phyloP scores from a whole-genome alignment of 225 moss, liverwort and hornwort genomes.

The Pseudisothecium myosuroides region DNA sequence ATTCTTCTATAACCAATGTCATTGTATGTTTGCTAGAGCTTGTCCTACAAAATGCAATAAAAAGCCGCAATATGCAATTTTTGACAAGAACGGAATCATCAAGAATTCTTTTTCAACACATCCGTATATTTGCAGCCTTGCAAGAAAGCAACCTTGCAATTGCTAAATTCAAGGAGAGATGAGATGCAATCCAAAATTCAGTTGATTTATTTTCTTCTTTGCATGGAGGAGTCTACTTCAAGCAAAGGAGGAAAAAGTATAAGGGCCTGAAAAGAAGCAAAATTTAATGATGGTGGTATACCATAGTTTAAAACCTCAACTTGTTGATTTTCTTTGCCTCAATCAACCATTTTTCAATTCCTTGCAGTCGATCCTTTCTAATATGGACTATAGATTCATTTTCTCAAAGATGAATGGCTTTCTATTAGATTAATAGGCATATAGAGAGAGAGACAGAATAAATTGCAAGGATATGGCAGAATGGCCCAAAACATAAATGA shows the following conservation, averaged over 20 bases:
- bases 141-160: not conserved
- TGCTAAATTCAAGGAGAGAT: not conserved
- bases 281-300: not conserved
- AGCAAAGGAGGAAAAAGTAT: not conserved
- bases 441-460: accelerated
- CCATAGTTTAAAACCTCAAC: accelerated
- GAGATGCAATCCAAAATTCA: not conserved
- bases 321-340: accelerated
- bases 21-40: too few relatives aligned
- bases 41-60: too few relatives aligned
- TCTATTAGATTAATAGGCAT: not conserved
- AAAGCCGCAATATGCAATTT: too few relatives aligned
- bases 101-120: too few relatives aligned
- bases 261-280: not conserved
- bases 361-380: not conserved
- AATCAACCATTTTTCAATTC: not conserved
- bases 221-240: not conserved
- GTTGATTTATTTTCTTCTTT: not conserved
- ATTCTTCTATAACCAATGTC: too few relatives aligned
- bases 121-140: too few relatives aligned
- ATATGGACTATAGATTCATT: not conserved
- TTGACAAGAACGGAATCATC: too few relatives aligned
- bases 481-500: accelerated
- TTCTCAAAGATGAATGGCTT: not conserved
- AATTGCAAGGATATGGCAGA: accelerated